Evolutionary conservation across 2,329 filamentous ascomycete genomes (phyloP).

Genomic region (Apiospora marii): DNA sequence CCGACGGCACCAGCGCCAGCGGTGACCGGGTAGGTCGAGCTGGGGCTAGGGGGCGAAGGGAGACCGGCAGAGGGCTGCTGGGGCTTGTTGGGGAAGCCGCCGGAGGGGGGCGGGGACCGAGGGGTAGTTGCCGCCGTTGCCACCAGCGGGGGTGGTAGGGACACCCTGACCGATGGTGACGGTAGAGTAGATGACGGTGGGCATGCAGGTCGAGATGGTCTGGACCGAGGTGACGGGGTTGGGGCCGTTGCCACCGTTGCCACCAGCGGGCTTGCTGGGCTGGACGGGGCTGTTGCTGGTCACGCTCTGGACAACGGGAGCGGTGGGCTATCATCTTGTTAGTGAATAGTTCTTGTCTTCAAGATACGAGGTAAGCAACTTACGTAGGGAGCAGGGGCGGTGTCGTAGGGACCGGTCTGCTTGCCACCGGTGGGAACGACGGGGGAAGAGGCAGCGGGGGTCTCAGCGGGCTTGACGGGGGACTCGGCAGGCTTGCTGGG

Average conservation of each 20-base stretch:
- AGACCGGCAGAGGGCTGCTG: slow-evolving; percentile 36
- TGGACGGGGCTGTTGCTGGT: too few relatives aligned
- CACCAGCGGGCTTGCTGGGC: too few relatives aligned
- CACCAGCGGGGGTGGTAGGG: slow-evolving; percentile 50
- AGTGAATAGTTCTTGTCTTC: not conserved
- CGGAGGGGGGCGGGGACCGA: slow-evolving; percentile 50
- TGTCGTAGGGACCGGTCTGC: slow-evolving; percentile 33
- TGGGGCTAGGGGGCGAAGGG: slow-evolving; percentile 42
- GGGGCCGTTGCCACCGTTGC: too few relatives aligned
- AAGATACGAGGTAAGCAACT: not conserved
- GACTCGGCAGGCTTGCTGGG: too few relatives aligned
- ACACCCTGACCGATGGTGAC: slow-evolving; percentile 64
- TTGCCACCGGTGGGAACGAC: slow-evolving; percentile 27
- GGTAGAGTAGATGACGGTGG: slow-evolving; percentile 44
- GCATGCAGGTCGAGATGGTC: slow-evolving; percentile 34
- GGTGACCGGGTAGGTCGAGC: slow-evolving; percentile 46
- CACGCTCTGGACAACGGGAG: not conserved
- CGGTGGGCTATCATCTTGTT: slow-evolving; percentile 5
- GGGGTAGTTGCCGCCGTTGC: slow-evolving; percentile 45
- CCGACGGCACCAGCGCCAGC: slow-evolving; percentile 61
- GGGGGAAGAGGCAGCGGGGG: not conserved
- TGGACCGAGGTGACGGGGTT: slow-evolving; percentile 28
- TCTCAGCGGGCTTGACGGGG: not conserved
- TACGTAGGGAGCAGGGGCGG: slow-evolving; percentile 15
- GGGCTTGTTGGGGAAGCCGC: slow-evolving; percentile 30